A percentile compares a stretch with the other conserved stretches of the same genome.
Conservation (phyloP, 164 flowering plant genomes). For the Tetracentron sinense region DNA sequence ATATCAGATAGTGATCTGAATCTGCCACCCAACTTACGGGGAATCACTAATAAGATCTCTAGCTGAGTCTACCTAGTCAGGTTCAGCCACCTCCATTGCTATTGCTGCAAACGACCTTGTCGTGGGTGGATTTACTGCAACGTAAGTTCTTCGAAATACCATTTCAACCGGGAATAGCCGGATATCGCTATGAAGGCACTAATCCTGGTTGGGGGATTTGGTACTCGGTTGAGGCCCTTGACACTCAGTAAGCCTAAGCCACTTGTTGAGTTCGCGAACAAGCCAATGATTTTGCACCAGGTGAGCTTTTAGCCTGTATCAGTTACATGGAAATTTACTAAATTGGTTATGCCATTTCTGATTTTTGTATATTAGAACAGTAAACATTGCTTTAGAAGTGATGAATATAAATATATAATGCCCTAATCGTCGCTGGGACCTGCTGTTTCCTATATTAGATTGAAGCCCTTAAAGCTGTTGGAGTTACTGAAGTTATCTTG, state of each 20-base stretch:
- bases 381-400: no score
- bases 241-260: conserved; percentile 26
- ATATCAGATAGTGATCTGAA: no score
- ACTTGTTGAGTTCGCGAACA: conserved; percentile 26
- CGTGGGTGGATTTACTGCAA: no score
- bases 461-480: conserved; percentile 26
- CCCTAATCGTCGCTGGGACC: neutral
- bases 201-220: conserved; percentile 25
- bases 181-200: conserved; percentile 24
- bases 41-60: no score
- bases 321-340: no score
- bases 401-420: neutral
- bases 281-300: conserved; percentile 29
- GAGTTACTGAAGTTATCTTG: conserved; percentile 23
- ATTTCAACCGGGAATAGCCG: neutral
- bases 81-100: no score
- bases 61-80: no score
- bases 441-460: conserved; percentile 7
- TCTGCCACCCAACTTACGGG: no score
- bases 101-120: no score
- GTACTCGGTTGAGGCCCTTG: conserved; percentile 24
- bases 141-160: no score
- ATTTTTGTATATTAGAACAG: no score
- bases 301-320: conserved; percentile 3
- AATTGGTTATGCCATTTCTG: no score